Evolutionary conservation across 768 basidiomycete species (phyloP).

Genomic region (Calocera cornea): DNA sequence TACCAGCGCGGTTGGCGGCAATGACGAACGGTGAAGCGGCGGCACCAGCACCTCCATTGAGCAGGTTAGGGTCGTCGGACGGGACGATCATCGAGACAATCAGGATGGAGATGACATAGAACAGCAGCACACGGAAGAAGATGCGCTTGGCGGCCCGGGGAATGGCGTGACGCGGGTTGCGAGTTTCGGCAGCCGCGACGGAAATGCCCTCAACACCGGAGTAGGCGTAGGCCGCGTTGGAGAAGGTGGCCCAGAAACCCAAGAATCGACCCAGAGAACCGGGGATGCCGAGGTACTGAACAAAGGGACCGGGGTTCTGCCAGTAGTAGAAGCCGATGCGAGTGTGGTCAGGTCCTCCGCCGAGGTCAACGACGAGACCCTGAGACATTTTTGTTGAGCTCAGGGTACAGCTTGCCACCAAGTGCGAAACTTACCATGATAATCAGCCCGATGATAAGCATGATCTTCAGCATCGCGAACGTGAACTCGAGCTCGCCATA

Average conservation of each 20-base stretch:
- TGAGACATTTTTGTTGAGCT: not conserved
- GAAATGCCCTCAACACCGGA: constrained; percentile 95
- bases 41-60: constrained; percentile 44
- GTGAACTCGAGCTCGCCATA: constrained; percentile 67
- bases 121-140: constrained; percentile 68
- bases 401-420: not conserved
- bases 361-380: constrained; percentile 51
- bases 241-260: constrained; percentile 40
- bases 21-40: constrained; percentile 83
- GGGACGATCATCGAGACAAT: constrained; percentile 70
- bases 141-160: constrained; percentile 56
- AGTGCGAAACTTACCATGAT: constrained; percentile 6
- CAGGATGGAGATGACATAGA: constrained; percentile 24
- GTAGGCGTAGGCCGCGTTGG: constrained; percentile 83
- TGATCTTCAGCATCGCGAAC: constrained; percentile 9
- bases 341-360: constrained; percentile 31
- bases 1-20: constrained; percentile 75
- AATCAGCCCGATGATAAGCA: constrained; percentile 17
- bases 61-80: constrained; percentile 44
- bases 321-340: constrained; percentile 42
- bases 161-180: constrained; percentile 57
- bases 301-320: constrained; percentile 81
- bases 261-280: constrained; percentile 33
- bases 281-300: constrained; percentile 37
- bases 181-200: constrained; percentile 75